A percentile compares a stretch with the other conserved stretches of the same genome.
Evolutionary conservation across 2,329 filamentous ascomycete genomes (phyloP).

Genomic region (Trichoderma oligosporum): DNA sequence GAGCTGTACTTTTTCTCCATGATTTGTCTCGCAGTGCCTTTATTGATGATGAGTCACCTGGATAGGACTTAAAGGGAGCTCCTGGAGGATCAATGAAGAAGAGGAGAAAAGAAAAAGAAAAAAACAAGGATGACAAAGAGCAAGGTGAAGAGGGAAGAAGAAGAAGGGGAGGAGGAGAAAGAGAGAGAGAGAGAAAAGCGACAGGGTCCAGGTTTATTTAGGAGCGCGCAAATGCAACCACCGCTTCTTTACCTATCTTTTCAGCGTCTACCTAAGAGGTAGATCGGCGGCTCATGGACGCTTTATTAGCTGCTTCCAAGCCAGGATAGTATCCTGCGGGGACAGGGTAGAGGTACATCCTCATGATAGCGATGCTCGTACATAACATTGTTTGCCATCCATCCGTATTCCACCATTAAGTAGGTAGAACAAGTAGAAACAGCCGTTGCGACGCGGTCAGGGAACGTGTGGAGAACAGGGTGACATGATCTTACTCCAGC

Average conservation of each 20-base stretch:
- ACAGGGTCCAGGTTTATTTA: constrained; percentile 8
- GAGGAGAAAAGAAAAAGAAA: neutral
- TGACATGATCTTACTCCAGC: too few relatives aligned
- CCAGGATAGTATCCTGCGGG: constrained; percentile 9
- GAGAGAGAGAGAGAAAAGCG: neutral
- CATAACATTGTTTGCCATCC: too few relatives aligned
- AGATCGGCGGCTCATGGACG: constrained; percentile 15
- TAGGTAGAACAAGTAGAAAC: too few relatives aligned
- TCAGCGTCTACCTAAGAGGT: constrained; percentile 4
- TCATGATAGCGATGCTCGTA: too few relatives aligned
- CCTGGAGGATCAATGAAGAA: too few relatives aligned
- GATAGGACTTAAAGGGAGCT: too few relatives aligned
- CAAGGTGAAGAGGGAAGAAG: neutral
- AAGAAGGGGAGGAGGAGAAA: neutral
- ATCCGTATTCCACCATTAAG: too few relatives aligned
- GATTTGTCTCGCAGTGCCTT: constrained; percentile 19
- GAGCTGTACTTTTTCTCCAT: constrained; percentile 22
- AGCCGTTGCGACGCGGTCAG: too few relatives aligned
- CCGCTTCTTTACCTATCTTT: neutral
- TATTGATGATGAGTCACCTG: neutral
- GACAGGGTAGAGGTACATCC: neutral
- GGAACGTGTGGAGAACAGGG: too few relatives aligned
- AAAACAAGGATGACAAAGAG: too few relatives aligned
- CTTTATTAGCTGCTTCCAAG: constrained; percentile 16
- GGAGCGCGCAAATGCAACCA: neutral